Evolutionary conservation across 176 grass and related monocot genomes (phyloP).

Genomic region (Lolium rigidum): DNA sequence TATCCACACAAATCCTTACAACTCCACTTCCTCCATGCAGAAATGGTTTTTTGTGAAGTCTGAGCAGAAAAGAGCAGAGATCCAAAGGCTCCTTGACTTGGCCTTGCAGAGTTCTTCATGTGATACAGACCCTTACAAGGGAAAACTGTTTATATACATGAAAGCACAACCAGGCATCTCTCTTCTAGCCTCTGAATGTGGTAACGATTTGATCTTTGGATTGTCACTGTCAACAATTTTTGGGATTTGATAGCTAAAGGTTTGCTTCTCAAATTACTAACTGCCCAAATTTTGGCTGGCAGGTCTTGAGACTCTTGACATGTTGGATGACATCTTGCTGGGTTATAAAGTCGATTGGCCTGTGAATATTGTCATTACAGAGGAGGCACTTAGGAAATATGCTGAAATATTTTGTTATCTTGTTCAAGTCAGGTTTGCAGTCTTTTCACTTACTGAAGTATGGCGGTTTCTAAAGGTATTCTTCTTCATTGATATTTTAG

Average conservation of each 20-base stretch:
- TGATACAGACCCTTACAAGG: constrained; percentile 80
- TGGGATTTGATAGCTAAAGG: constrained; percentile 9
- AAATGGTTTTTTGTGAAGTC: constrained; percentile 71
- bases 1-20: constrained; percentile 29
- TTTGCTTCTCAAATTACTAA: constrained; percentile 36
- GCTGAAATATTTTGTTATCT: constrained; percentile 94
- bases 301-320: constrained; percentile 56
- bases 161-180: constrained; percentile 48
- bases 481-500: constrained; percentile 37
- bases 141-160: constrained; percentile 84
- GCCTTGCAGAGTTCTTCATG: constrained; percentile 94
- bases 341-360: constrained; percentile 98
- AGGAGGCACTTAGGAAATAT: constrained; percentile 84
- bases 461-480: constrained; percentile 84
- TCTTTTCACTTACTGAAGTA: constrained; percentile 78
- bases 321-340: constrained; percentile 80
- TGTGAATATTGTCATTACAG: constrained; percentile 84
- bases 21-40: constrained; percentile 46
- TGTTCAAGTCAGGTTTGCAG: constrained; percentile 79
- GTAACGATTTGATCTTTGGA: constrained; percentile 48
- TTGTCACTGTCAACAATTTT: constrained; percentile 22
- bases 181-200: constrained; percentile 56
- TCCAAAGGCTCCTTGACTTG: constrained; percentile 88
- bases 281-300: constrained; percentile 43
- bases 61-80: constrained; percentile 78